phyloP scores from a whole-genome alignment of 106 monocot genomes.

The Acorus calamus region DNA sequence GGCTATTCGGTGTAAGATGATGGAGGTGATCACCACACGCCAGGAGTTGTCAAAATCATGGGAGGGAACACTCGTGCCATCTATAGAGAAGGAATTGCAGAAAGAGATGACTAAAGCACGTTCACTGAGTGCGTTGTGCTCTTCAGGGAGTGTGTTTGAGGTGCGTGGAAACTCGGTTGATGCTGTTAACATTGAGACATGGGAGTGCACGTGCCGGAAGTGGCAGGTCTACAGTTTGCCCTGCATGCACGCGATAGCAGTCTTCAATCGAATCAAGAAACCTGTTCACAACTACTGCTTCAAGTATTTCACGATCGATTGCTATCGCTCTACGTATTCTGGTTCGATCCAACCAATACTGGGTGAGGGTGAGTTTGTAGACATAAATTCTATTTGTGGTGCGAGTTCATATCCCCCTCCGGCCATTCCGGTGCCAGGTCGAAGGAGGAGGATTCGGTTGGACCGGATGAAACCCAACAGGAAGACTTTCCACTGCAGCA shows the following conservation, averaged over 20 bases:
- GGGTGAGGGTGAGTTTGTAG: slow-evolving; percentile 20
- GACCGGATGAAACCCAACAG: slow-evolving; percentile 40
- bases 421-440: slow-evolving; percentile 39
- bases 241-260: slow-evolving; percentile 69
- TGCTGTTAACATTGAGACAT: slow-evolving; percentile 53
- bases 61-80: slow-evolving; percentile 46
- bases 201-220: slow-evolving; percentile 76
- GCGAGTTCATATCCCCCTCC: slow-evolving; percentile 22
- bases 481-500: slow-evolving; percentile 35
- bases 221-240: slow-evolving; percentile 89
- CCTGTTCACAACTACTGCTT: slow-evolving; percentile 61
- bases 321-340: slow-evolving; percentile 44
- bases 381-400: slow-evolving; percentile 8
- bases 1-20: slow-evolving; percentile 51
- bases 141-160: slow-evolving; percentile 89
- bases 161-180: slow-evolving; percentile 68
- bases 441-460: slow-evolving; percentile 50
- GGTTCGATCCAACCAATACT: slow-evolving; percentile 54
- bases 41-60: slow-evolving; percentile 39
- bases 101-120: slow-evolving; percentile 45
- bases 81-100: slow-evolving; percentile 63
- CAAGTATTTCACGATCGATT: slow-evolving; percentile 44
- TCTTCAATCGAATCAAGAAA: slow-evolving; percentile 43
- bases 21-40: slow-evolving; percentile 46
- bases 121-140: slow-evolving; percentile 72